Evolutionary conservation across 192 early-diverging fungal species (phyloP).

Genomic region (Phlyctochytrium bullatum): DNA sequence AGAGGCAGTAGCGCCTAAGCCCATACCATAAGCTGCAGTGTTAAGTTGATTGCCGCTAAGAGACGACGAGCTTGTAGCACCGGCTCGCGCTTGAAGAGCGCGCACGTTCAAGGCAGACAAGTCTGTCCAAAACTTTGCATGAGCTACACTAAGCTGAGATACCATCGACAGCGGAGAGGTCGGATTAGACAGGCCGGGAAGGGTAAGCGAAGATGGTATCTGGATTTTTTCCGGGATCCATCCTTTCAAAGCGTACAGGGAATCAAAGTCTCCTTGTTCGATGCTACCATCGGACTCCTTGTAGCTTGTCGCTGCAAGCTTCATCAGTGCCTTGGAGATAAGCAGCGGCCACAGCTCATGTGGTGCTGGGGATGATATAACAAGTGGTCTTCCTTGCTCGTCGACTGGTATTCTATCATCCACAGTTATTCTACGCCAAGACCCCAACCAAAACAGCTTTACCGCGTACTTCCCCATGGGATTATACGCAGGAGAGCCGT

Average conservation of each 20-base stretch:
- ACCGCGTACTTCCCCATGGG: constrained; percentile 57
- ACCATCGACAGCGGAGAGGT: too few relatives aligned
- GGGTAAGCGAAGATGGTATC: background rate
- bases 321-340: constrained; percentile 57
- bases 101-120: background rate
- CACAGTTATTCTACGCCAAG: constrained; percentile 58
- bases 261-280: constrained; percentile 54
- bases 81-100: background rate
- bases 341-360: constrained; percentile 61
- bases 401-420: constrained; percentile 65
- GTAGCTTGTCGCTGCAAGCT: constrained; percentile 51
- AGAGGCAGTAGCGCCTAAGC: background rate
- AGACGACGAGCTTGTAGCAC: too few relatives aligned
- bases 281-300: background rate
- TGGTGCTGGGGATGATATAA: constrained; percentile 28
- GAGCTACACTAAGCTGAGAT: too few relatives aligned
- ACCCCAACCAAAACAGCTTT: constrained; percentile 61
- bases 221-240: constrained; percentile 50
- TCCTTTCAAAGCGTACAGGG: constrained; percentile 45
- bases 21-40: background rate
- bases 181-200: constrained; percentile 17
- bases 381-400: constrained; percentile 44
- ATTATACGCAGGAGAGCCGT: constrained; percentile 58
- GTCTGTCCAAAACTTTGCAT: background rate
- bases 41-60: too few relatives aligned